Evolutionary conservation across 192 early-diverging fungal genomes (phyloP).

Genomic region (Umbelopsis isabellina): DNA sequence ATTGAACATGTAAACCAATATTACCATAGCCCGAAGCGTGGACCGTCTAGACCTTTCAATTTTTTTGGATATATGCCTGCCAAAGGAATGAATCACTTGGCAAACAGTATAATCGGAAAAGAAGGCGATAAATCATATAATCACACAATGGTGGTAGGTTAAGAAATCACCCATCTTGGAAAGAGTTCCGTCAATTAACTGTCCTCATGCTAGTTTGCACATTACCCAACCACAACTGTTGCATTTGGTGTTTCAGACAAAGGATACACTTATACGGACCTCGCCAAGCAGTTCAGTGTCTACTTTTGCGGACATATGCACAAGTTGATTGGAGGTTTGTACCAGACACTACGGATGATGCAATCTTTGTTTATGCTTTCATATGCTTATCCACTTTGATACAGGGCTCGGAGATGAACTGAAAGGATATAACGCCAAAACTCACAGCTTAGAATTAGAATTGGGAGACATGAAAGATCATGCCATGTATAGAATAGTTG

Average conservation of each 20-base stretch:
- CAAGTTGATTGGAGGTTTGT: constrained; percentile 14
- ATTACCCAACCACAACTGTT: constrained; percentile 84
- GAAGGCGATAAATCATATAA: constrained; percentile 40
- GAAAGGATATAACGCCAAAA: constrained; percentile 62
- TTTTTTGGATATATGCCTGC: constrained; percentile 88
- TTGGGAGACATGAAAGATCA: constrained; percentile 90
- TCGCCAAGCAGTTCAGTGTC: constrained; percentile 66
- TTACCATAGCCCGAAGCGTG: constrained; percentile 56
- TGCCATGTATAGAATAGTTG: constrained; percentile 82
- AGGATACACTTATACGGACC: constrained; percentile 59
- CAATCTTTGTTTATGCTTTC: background rate
- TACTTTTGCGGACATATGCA: constrained; percentile 92
- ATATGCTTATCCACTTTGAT: too few relatives aligned
- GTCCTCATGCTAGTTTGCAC: constrained; percentile 48
- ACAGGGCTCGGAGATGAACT: constrained; percentile 59
- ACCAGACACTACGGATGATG: background rate
- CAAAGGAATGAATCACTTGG: constrained; percentile 73
- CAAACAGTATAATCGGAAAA: constrained; percentile 44
- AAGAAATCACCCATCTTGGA: background rate
- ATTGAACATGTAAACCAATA: background rate
- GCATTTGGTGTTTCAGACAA: constrained; percentile 68
- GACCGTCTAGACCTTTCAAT: constrained; percentile 81
- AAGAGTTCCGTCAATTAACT: background rate
- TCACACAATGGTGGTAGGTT: constrained; percentile 70
- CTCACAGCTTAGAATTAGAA: constrained; percentile 82